Evolutionary conservation across 2,329 filamentous ascomycete genomes (phyloP), one percentile per base, ranked within the genome.

Genomic region (Colletotrichum plurivorum): DNA sequence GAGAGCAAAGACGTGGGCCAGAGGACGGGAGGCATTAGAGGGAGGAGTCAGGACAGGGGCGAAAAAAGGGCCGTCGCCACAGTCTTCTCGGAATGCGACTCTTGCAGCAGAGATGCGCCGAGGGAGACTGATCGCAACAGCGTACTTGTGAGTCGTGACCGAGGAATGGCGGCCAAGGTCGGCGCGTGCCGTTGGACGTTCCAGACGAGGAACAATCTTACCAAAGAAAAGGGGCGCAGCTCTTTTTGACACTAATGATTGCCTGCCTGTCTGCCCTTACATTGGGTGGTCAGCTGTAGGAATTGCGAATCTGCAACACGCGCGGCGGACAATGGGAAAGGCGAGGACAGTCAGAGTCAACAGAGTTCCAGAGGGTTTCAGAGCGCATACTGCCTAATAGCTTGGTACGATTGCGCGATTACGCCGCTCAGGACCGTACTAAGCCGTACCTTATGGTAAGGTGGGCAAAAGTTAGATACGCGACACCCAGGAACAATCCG

Each of bases 351-450:
- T 36, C 55, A 25, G 20, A 48, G 55, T 9, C 25, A 39, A 48
- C 53, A 66, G 39, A 69, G 55, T 56, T 60, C 31, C 36, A 31
- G 13, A 61, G 66, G 53, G 66, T 69, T 69, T 61, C 62, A 52
- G 13, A n/a, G 13, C 16, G 41, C 41, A 43, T 15, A 45, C 48
- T 66, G 43, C 27, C 51, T 66, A 10, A 60, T 66, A 51, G 51
- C n/a, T 36, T 4, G 16, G 22, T 22, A 25, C 22, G 31, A 66
- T 61, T 53, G 66, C 45, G 56, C 55, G 18, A 69, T 55, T 60
- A 51, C 8, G 25, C 31, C 56, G 64, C 58, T 55, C 2, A 25
- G 46, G 31, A 25, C 53, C 25, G 41, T 10, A 52, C 22, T 25
- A 22, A 22, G 20, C 20, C 20, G 20, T 22, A 22, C 20, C 20